phyloP scores from a whole-genome alignment of 768 basidiomycete genomes.

The Amanita pallidorosea region DNA sequence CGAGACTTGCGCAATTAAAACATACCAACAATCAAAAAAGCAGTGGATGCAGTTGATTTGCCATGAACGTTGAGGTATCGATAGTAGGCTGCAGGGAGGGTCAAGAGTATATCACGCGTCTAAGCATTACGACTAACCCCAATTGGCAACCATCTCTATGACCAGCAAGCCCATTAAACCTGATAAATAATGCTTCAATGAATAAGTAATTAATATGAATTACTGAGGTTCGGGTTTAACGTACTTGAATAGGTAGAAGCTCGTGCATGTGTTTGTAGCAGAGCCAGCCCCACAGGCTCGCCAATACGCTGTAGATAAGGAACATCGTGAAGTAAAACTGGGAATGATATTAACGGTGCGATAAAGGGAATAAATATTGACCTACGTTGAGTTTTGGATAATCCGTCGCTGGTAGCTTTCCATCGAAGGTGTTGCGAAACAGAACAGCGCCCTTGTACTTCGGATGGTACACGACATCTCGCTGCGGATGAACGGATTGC shows the following conservation, averaged over 20 bases:
- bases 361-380: constrained; percentile 5
- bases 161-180: constrained; percentile 78
- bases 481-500: constrained; percentile 28
- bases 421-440: constrained; percentile 83
- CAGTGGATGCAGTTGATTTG: constrained; percentile 58
- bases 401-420: constrained; percentile 83
- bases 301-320: constrained; percentile 63
- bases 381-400: constrained; percentile 95
- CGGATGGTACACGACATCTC: constrained; percentile 57
- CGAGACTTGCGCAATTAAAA: background rate
- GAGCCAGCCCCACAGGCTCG: constrained; percentile 67
- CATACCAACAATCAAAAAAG: constrained; percentile 90
- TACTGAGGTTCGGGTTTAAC: constrained; percentile 7
- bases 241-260: constrained; percentile 79
- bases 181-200: constrained; percentile 75
- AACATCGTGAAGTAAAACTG: constrained; percentile 88
- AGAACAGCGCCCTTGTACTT: constrained; percentile 69
- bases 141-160: constrained; percentile 91
- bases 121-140: constrained; percentile 38
- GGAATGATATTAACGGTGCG: background rate
- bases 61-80: constrained; percentile 89
- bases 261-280: constrained; percentile 77
- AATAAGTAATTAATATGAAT: background rate
- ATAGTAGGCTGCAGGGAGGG: constrained; percentile 59
- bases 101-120: constrained; percentile 3